These are phyloP conservation scores for Penicillium sp. DNA, from an alignment of 2,329 filamentous ascomycete species.

Conservation along the genomic window DNA sequence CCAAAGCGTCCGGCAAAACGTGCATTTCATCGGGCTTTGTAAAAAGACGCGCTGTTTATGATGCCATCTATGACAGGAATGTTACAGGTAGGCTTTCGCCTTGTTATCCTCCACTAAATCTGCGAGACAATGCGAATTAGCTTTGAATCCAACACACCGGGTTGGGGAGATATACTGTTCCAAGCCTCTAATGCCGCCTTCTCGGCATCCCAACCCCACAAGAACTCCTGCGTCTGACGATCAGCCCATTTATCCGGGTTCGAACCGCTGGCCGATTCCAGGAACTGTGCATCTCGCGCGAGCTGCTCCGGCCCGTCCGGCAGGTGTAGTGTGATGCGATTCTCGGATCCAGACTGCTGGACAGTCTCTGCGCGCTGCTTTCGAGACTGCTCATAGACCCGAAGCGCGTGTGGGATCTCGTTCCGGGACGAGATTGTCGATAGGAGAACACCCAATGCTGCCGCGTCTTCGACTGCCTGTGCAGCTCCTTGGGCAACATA, in stretches of 20 bases:
- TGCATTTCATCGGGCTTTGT: background rate
- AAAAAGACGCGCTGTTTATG: background rate
- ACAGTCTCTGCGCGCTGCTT: conserved; percentile 40
- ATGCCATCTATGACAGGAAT: background rate
- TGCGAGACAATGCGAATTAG: conserved; percentile 3
- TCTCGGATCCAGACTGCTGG: conserved; percentile 35
- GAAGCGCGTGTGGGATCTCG: conserved; percentile 35
- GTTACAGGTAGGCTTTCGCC: conserved; percentile 17
- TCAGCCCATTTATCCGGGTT: conserved; percentile 63
- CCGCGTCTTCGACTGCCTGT: conserved; percentile 45
- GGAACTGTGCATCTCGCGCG: conserved; percentile 40
- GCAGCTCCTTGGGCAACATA: conserved; percentile 46
- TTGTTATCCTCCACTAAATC: conserved; percentile 7
- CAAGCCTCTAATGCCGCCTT: conserved; percentile 30
- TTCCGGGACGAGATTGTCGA: conserved; percentile 29
- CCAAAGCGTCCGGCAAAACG: background rate
- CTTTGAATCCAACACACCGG: background rate
- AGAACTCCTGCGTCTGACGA: conserved; percentile 55
- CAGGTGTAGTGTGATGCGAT: conserved; percentile 36
- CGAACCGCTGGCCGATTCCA: conserved; percentile 22
- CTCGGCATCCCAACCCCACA: conserved; percentile 40
- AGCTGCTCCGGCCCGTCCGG: conserved; percentile 40
- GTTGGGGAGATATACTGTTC: conserved; percentile 21
- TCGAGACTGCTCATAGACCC: conserved; percentile 36
- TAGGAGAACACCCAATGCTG: conserved; percentile 33